These are phyloP conservation scores for Periconia sp. DNA, from an alignment of 2,329 filamentous ascomycete species.

Conservation along the genomic window DNA sequence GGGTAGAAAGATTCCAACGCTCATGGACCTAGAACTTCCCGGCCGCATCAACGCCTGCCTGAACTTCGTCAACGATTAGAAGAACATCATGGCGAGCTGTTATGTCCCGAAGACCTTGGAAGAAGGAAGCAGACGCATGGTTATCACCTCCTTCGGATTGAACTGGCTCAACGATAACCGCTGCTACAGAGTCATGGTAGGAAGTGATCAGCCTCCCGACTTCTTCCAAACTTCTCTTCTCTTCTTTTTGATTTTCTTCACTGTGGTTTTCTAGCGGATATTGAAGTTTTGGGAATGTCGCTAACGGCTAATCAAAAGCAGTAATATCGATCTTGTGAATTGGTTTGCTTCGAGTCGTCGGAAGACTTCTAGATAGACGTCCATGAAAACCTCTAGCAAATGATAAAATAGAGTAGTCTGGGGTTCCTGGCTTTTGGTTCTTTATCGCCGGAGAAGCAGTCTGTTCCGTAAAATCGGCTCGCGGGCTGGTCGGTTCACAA, in stretches of 20 bases:
- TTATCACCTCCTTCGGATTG: constrained; percentile 96
- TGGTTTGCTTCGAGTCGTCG: constrained; percentile 88
- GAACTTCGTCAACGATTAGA: constrained; percentile 92
- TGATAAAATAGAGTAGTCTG: constrained; percentile 82
- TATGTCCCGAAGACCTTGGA: constrained; percentile 79
- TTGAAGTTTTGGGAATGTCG: constrained; percentile 82
- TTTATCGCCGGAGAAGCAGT: constrained; percentile 78
- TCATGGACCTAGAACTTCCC: constrained; percentile 97
- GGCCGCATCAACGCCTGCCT: constrained; percentile 90
- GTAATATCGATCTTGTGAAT: constrained; percentile 96
- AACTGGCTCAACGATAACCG: constrained; percentile 86
- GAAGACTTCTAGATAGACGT: constrained; percentile 84
- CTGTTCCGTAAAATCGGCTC: constrained; percentile 82
- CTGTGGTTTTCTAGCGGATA: constrained; percentile 83
- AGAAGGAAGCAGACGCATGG: constrained; percentile 87
- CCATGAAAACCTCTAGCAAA: constrained; percentile 92
- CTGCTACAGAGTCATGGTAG: constrained; percentile 80
- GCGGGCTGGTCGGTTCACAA: constrained; percentile 88
- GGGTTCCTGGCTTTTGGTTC: constrained; percentile 79
- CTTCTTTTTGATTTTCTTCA: constrained; percentile 80
- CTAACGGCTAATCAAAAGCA: constrained; percentile 93
- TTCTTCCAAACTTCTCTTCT: constrained; percentile 80
- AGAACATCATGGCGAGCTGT: constrained; percentile 79
- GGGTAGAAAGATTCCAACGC: constrained; percentile 81
- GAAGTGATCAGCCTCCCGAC: constrained; percentile 81